These are phyloP conservation scores for Trichomonascaceae sp. DNA, from an alignment of 1,139 yeast genomes.

Conservation along the genomic window DNA sequence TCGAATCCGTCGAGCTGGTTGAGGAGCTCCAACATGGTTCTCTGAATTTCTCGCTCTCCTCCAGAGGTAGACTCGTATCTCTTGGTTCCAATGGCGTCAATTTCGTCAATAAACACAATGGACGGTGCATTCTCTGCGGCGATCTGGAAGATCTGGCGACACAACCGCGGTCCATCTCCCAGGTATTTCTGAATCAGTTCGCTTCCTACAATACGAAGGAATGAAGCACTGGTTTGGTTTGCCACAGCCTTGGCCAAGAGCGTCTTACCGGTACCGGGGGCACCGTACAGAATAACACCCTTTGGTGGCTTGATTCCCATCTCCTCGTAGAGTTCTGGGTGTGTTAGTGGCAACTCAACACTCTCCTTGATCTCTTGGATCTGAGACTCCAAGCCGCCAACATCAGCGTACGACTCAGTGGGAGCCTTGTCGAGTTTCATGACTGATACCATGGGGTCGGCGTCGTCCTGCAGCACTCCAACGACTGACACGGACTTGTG, in stretches of 20 bases:
- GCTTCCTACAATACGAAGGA: slow-evolving; percentile 90
- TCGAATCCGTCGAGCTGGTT: slow-evolving; percentile 98
- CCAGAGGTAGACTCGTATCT: slow-evolving; percentile 94
- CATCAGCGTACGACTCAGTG: slow-evolving; percentile 90
- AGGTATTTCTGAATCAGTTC: slow-evolving; percentile 93
- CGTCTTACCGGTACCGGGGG: slow-evolving; percentile 99
- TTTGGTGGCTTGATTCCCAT: slow-evolving; percentile 99
- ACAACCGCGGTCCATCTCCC: slow-evolving; percentile 95
- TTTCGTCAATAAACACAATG: slow-evolving; percentile 95
- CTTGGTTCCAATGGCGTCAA: slow-evolving; percentile 97
- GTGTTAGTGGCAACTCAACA: slow-evolving; percentile 93
- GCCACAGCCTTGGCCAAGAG: slow-evolving; percentile 97
- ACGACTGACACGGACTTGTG: slow-evolving; percentile 92
- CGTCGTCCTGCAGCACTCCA: slow-evolving; percentile 92
- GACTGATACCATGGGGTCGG: slow-evolving; percentile 95
- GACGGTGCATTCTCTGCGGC: slow-evolving; percentile 98
- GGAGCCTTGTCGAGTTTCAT: slow-evolving; percentile 98
- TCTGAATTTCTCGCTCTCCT: slow-evolving; percentile 95
- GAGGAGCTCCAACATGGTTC: slow-evolving; percentile 94
- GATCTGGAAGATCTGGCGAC: slow-evolving; percentile 88
- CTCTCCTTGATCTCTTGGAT: slow-evolving; percentile 98
- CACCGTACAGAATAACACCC: slow-evolving; percentile 96
- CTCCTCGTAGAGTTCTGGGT: slow-evolving; percentile 95
- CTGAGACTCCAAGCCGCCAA: slow-evolving; percentile 93
- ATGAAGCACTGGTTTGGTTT: slow-evolving; percentile 93